These are phyloP conservation scores for Syncephalastrum sp. DNA, from an alignment of 371 early-diverging fungal genomes.

Conservation along the genomic window DNA sequence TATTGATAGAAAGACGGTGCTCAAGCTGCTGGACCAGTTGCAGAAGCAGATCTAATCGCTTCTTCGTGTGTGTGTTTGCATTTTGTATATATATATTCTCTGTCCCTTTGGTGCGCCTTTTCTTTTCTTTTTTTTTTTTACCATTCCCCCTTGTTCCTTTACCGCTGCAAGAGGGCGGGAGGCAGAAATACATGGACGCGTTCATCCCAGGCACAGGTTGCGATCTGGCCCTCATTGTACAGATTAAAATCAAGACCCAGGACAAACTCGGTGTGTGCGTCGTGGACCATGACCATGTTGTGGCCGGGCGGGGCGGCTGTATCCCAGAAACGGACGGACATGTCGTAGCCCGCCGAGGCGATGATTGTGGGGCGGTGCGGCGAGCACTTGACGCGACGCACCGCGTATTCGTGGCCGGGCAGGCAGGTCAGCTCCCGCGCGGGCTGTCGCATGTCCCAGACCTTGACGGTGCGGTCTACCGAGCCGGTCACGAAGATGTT, in stretches of 20 bases:
- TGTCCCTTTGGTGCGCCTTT: background rate
- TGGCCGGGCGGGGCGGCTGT: slow-evolving; percentile 54
- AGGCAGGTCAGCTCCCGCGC: slow-evolving; percentile 68
- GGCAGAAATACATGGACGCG: slow-evolving; percentile 67
- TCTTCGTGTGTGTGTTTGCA: background rate
- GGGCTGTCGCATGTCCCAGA: slow-evolving; percentile 88
- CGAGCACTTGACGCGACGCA: slow-evolving; percentile 85
- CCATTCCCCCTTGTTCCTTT: slow-evolving; percentile 6
- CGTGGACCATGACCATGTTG: slow-evolving; percentile 64
- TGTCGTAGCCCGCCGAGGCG: slow-evolving; percentile 87
- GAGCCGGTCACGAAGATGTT: slow-evolving; percentile 80
- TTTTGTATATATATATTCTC: slow-evolving; percentile 4
- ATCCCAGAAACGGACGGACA: slow-evolving; percentile 94
- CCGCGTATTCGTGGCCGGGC: slow-evolving; percentile 88
- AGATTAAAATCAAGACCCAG: slow-evolving; percentile 90
- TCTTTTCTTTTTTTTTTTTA: background rate
- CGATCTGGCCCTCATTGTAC: slow-evolving; percentile 80
- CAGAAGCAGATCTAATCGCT: background rate
- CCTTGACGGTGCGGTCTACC: slow-evolving; percentile 83
- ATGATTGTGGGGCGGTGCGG: slow-evolving; percentile 83
- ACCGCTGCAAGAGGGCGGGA: slow-evolving; percentile 41
- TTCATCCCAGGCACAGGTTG: slow-evolving; percentile 96
- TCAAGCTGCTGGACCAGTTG: too few relatives aligned
- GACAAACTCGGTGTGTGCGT: slow-evolving; percentile 92
- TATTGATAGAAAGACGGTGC: background rate